Conservation (phyloP, 441 rosid species). For the Pelargonium myrrhifolium region DNA sequence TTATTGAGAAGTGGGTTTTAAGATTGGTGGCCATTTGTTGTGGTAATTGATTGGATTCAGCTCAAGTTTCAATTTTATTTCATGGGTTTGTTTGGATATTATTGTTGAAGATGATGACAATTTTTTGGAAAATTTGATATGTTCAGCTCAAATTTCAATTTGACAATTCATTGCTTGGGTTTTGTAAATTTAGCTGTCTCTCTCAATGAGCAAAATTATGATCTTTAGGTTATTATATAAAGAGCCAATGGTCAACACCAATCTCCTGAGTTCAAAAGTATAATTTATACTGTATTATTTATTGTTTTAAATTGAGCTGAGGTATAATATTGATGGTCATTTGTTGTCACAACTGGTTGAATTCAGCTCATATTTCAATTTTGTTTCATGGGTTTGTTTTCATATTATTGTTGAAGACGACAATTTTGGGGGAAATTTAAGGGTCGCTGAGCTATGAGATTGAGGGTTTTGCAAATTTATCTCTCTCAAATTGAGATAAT, state of each 20-base stretch:
- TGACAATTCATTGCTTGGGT: no score
- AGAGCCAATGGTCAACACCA: conserved; percentile 43
- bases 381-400: no score
- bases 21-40: not conserved
- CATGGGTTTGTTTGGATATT: conserved; percentile 1
- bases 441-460: not conserved
- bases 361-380: no score
- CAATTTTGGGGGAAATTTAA: not conserved
- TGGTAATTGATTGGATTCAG: not conserved
- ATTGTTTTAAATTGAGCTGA: no score
- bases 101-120: no score
- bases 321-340: not conserved
- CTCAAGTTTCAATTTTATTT: not conserved
- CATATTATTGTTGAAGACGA: not conserved
- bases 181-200: no score
- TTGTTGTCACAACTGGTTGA: no score
- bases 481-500: no score
- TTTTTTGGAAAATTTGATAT: no score
- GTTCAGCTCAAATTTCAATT: no score
- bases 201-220: no score
- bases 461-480: not conserved
- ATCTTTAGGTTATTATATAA: not conserved
- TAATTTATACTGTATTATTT: no score
- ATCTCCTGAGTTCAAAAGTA: conserved; percentile 63
- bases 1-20: not conserved